Evolutionary conservation across 768 basidiomycete genomes (phyloP), one percentile per base, ranked within the genome.

Genomic region (Tylopilus felleus): DNA sequence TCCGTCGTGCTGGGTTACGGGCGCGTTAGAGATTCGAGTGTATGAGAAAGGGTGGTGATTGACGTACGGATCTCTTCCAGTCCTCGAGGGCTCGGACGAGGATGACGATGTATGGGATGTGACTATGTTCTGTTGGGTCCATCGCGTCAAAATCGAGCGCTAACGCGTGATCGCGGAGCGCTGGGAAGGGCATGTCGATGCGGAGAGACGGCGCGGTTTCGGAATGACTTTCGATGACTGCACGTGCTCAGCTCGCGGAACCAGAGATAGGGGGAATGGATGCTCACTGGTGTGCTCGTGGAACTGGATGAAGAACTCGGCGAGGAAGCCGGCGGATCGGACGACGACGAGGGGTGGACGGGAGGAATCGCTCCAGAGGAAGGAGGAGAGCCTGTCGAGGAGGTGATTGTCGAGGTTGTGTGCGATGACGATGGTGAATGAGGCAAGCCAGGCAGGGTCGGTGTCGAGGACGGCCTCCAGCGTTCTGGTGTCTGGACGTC

Each of bases 211-310:
- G 86, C 16, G 78, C 72, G 19, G 74, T 82, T 61, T 93, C 90
- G 1, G 92, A 83, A 68, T 95, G 93, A 22, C 84, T 89, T 64
- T 95, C 91, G 65, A 96, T 85, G 63, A 97, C 93, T 96, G 53
- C 1, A 36, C 45, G 45, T 35, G 31, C 19, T 46, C 41, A 47
- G 46, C 28, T 8, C 3, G 21, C 41, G 41, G 13, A 2, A 13
- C 3, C 5, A 7, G n/a, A n/a, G 8, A 36, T 35, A 19, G 13
- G 12, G 12, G 39, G 22, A 1, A 62, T 9, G 47, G 0, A 38
- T 53, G 72, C 87, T 65, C 60, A 95, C 91, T 80, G 55, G 84
- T 80, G 65, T 96, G 90, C 64, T 96, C 93, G 57, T 88, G 84
- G 59, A 89, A 90, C 66, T 98, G 97, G 45, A 93, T 83, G 57